Percentiles rank a stretch among this genome's conserved stretches.
Conservation (phyloP, 1,139 yeast species). For the Arxiozyma slooffiae region DNA sequence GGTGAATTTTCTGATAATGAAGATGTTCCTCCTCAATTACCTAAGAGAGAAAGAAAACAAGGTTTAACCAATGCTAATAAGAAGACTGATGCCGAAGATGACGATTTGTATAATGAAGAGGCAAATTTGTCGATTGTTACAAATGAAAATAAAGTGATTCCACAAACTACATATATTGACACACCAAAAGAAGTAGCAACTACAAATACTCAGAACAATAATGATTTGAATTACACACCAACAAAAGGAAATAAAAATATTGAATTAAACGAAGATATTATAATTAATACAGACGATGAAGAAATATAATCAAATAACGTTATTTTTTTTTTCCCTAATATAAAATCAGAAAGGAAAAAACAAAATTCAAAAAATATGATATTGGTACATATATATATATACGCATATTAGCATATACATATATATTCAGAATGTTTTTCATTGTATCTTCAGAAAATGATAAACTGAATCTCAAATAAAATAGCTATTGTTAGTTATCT, state of each 20-base stretch:
- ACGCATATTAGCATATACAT: too few relatives aligned
- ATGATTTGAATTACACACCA: background rate
- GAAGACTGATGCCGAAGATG: slow-evolving; percentile 9
- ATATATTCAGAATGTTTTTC: background rate
- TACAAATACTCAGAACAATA: slow-evolving; percentile 18
- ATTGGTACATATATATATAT: background rate
- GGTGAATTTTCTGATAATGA: slow-evolving; percentile 32
- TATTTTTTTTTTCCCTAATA: background rate
- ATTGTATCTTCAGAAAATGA: slow-evolving; percentile 1
- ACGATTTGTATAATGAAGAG: slow-evolving; percentile 4
- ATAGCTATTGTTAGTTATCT: slow-evolving; percentile 19
- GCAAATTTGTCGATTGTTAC: slow-evolving; percentile 8
- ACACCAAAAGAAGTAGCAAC: slow-evolving; percentile 21
- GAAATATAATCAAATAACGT: slow-evolving; percentile 2
- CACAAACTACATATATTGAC: slow-evolving; percentile 27
- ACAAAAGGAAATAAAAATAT: slow-evolving; percentile 5
- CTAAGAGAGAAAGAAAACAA: slow-evolving; percentile 29
- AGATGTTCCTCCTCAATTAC: slow-evolving; percentile 38
- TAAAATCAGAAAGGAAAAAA: background rate
- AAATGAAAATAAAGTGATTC: slow-evolving; percentile 16
- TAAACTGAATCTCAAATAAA: background rate
- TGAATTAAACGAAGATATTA: slow-evolving; percentile 23
- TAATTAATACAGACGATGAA: slow-evolving; percentile 28
- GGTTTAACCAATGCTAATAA: slow-evolving; percentile 1
- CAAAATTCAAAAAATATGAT: too few relatives aligned